These are phyloP conservation scores for Glycine tomentella DNA, from an alignment of 306 rosid species.

Conservation along the genomic window DNA sequence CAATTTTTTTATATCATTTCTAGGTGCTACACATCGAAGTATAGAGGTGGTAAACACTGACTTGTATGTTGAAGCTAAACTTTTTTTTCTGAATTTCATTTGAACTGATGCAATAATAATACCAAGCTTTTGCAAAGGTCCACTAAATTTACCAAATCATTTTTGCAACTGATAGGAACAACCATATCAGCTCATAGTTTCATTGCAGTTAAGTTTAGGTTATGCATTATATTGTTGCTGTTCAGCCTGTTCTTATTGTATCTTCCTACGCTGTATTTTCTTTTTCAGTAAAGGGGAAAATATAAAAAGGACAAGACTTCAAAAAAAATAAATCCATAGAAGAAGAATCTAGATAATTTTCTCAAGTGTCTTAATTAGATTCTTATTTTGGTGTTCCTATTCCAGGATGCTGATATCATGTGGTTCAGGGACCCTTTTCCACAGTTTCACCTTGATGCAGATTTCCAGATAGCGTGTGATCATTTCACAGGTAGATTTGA, in stretches of 20 bases:
- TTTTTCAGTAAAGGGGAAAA: background rate
- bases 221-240: slow-evolving; percentile 33
- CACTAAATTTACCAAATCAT: slow-evolving; percentile 8
- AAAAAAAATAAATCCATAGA: background rate
- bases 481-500: slow-evolving; percentile 76
- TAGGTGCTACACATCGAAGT: too few species aligned
- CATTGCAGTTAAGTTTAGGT: slow-evolving; percentile 17
- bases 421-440: slow-evolving; percentile 99
- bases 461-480: slow-evolving; percentile 95
- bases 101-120: slow-evolving; percentile 26
- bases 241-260: slow-evolving; percentile 38
- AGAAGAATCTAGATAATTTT: slow-evolving; percentile 33
- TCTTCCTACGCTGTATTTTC: slow-evolving; percentile 26
- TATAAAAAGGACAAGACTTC: background rate
- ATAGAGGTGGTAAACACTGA: background rate
- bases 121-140: slow-evolving; percentile 19
- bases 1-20: background rate
- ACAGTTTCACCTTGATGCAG: slow-evolving; percentile 68
- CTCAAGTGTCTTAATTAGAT: slow-evolving; percentile 38
- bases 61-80: slow-evolving; percentile 39
- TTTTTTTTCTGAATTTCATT: slow-evolving; percentile 21
- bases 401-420: slow-evolving; percentile 97
- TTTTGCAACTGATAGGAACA: slow-evolving; percentile 17
- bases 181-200: slow-evolving; percentile 1
- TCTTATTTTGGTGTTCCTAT: slow-evolving; percentile 40